A percentile compares a stretch with the other conserved stretches of the same genome.
phyloP scores from a whole-genome alignment of 208 protist genomes.

The Leishmania tarentolae region DNA sequence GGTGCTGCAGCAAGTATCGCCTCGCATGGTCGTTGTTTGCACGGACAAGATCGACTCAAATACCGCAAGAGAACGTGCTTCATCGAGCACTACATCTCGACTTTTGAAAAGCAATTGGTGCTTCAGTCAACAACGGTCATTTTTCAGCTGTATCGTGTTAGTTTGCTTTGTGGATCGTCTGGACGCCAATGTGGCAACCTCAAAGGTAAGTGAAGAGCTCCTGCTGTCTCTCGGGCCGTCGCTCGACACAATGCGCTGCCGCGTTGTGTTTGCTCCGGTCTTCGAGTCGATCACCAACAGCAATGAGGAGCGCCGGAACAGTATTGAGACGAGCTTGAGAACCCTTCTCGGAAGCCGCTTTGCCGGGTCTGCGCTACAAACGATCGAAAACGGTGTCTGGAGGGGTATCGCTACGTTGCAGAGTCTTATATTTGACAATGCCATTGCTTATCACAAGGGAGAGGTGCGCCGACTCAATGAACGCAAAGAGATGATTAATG shows the following conservation, averaged over 20 bases:
- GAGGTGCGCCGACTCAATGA: conserved; percentile 28
- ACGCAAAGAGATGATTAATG: conserved; percentile 13
- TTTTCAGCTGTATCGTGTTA: conserved; percentile 34
- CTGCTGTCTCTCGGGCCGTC: conserved; percentile 13
- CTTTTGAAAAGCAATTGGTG: conserved; percentile 37
- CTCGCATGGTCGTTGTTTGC: conserved; percentile 12
- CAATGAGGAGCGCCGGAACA: conserved; percentile 6
- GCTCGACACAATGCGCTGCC: conserved; percentile 12
- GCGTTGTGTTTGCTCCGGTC: conserved; percentile 29
- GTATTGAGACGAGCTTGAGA: conserved; percentile 26
- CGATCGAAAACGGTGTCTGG: conserved; percentile 17
- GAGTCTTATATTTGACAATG: conserved; percentile 12
- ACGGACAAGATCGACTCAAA: conserved; percentile 20
- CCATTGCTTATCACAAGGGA: conserved; percentile 28
- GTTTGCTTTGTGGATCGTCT: conserved; percentile 24
- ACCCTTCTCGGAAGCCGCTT: conserved; percentile 23
- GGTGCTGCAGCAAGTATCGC: conserved; percentile 17
- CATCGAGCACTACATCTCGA: not conserved
- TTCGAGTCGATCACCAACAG: conserved; percentile 1
- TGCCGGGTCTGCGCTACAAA: conserved; percentile 26
- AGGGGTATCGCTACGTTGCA: conserved; percentile 28
- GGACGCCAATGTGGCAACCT: not conserved
- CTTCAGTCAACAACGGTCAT: conserved; percentile 22
- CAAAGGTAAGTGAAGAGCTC: conserved; percentile 25
- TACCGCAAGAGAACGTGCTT: not conserved